Percentiles rank a stretch among this genome's conserved stretches.
Evolutionary conservation across 768 basidiomycete genomes (phyloP).

Genomic region (Panellus pusillus): DNA sequence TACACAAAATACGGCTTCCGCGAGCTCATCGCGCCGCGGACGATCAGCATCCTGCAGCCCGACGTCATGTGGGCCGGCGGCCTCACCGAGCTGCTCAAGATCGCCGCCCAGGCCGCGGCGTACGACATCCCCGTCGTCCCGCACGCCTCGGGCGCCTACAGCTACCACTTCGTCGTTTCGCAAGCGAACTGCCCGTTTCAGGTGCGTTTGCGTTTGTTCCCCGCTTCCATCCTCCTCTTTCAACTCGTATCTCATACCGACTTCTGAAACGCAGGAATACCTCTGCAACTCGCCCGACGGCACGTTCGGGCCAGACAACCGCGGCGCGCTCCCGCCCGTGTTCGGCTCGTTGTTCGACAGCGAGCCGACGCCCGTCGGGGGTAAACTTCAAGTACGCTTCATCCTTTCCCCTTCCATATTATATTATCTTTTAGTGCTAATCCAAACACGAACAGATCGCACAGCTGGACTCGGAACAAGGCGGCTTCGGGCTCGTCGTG

Average conservation of each 20-base stretch:
- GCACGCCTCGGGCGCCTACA: slow-evolving; percentile 48
- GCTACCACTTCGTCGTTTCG: slow-evolving; percentile 44
- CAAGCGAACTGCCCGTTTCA: slow-evolving; percentile 33
- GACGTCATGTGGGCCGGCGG: slow-evolving; percentile 34
- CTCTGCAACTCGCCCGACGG: slow-evolving; percentile 43
- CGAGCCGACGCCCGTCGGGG: slow-evolving; percentile 18
- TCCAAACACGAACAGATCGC: too few species aligned
- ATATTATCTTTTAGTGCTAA: too few species aligned
- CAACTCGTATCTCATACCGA: background rate
- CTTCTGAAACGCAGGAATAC: slow-evolving; percentile 18
- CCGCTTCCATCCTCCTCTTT: background rate
- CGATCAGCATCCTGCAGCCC: slow-evolving; percentile 31
- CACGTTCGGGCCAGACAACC: slow-evolving; percentile 24
- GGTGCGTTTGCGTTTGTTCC: too few species aligned
- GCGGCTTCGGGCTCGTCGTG: slow-evolving; percentile 20
- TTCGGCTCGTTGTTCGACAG: slow-evolving; percentile 25
- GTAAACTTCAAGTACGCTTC: too few species aligned
- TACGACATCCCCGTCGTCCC: slow-evolving; percentile 51
- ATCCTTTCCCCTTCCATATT: too few species aligned
- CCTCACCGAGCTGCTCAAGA: slow-evolving; percentile 32
- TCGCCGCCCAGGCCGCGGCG: slow-evolving; percentile 37
- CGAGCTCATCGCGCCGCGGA: slow-evolving; percentile 31
- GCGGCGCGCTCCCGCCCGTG: slow-evolving; percentile 33
- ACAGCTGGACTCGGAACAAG: slow-evolving; percentile 13
- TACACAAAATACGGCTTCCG: slow-evolving; percentile 34